phyloP scores from a whole-genome alignment of 1,139 yeast genomes.

The Hansenula sp. region DNA sequence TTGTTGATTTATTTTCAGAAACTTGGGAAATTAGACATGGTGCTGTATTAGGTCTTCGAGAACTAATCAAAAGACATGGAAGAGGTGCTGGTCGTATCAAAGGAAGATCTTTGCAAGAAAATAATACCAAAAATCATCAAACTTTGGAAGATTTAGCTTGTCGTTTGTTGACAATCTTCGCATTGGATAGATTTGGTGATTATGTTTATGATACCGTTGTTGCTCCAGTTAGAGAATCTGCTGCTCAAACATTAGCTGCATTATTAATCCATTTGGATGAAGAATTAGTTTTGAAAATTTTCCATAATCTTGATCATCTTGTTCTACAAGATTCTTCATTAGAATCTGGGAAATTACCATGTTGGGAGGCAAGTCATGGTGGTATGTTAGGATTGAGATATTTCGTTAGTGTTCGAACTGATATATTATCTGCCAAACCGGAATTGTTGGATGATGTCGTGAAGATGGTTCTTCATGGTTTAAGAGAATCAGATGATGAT shows the following conservation, averaged over 20 bases:
- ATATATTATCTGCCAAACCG: conserved; percentile 56
- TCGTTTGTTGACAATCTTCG: conserved; percentile 79
- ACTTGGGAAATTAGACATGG: conserved; percentile 97
- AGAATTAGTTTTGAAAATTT: conserved; percentile 54
- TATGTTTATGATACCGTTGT: conserved; percentile 97
- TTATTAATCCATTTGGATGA: conserved; percentile 68
- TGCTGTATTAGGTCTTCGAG: conserved; percentile 89
- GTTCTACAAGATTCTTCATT: conserved; percentile 59
- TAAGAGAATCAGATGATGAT: conserved; percentile 85
- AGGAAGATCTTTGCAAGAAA: conserved; percentile 58
- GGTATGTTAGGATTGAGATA: conserved; percentile 94
- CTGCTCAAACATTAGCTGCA: conserved; percentile 94
- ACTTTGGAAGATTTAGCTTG: conserved; percentile 89
- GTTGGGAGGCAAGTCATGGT: conserved; percentile 99
- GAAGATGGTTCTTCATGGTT: conserved; percentile 82
- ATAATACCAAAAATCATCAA: conserved; percentile 58
- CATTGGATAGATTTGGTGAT: conserved; percentile 94
- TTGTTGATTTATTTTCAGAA: conserved; percentile 79
- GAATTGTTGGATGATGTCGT: conserved; percentile 69
- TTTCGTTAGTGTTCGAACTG: conserved; percentile 86
- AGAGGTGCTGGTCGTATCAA: conserved; percentile 79
- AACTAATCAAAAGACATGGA: conserved; percentile 81
- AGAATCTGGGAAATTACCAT: conserved; percentile 28
- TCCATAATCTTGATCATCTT: conserved; percentile 60
- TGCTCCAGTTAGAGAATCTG: conserved; percentile 96